Evolutionary conservation across 441 rosid genomes (phyloP).

Genomic region (Brassica balearica): DNA sequence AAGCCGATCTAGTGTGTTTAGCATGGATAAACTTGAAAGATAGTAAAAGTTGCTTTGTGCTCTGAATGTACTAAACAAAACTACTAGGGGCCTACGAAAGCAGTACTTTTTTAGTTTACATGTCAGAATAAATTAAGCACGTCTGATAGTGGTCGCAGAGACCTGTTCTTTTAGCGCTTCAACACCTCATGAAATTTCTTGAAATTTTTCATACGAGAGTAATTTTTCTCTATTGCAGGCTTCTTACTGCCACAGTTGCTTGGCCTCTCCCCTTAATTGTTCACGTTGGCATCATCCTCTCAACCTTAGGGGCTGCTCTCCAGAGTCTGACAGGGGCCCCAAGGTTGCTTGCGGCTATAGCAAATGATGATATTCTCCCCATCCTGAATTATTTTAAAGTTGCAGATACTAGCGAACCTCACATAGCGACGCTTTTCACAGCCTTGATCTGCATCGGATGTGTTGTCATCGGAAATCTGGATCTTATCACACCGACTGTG

Average conservation of each 20-base stretch:
- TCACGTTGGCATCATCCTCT: slow-evolving; percentile 92
- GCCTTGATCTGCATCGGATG: slow-evolving; percentile 90
- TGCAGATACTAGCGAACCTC: slow-evolving; percentile 88
- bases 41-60: slow-evolving; percentile 5
- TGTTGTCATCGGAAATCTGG: slow-evolving; percentile 95
- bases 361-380: slow-evolving; percentile 98
- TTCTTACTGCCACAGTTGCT: slow-evolving; percentile 95
- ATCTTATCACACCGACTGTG: slow-evolving; percentile 95
- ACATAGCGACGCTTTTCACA: slow-evolving; percentile 91
- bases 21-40: slow-evolving; percentile 28
- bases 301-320: slow-evolving; percentile 99
- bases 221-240: slow-evolving; percentile 58
- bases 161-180: slow-evolving; percentile 22
- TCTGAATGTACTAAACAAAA: slow-evolving; percentile 18
- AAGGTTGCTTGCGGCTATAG: slow-evolving; percentile 96
- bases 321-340: slow-evolving; percentile 99
- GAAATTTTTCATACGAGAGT: neutral
- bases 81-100: slow-evolving; percentile 19
- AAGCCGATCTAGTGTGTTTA: slow-evolving; percentile 18
- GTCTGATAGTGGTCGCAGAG: slow-evolving; percentile 20
- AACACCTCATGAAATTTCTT: neutral
- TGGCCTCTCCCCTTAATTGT: slow-evolving; percentile 93
- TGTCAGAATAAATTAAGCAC: slow-evolving; percentile 23
- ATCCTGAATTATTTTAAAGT: slow-evolving; percentile 94
- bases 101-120: slow-evolving; percentile 7